Evolutionary conservation across 768 basidiomycete species (phyloP).

Genomic region (Kockovaella imperatae): DNA sequence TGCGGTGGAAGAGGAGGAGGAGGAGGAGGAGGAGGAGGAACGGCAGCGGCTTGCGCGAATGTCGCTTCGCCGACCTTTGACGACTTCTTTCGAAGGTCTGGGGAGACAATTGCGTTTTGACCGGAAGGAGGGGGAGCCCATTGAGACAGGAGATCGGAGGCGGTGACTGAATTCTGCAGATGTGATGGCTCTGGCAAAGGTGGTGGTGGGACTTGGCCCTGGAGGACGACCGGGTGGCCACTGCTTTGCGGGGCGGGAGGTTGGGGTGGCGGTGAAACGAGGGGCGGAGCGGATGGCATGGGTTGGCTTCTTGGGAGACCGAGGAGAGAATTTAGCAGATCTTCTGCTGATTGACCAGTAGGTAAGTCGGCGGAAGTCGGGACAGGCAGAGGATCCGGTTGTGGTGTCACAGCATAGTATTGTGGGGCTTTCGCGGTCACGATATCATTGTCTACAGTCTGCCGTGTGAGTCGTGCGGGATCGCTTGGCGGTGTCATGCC

Average conservation of each 20-base stretch:
- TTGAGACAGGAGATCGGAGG: neutral
- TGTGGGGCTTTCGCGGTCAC: too few species aligned
- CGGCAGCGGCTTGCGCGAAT: conserved; percentile 11
- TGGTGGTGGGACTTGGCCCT: neutral
- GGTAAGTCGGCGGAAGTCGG: neutral
- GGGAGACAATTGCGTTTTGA: neutral
- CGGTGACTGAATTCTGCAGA: too few species aligned
- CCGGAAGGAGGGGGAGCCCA: neutral
- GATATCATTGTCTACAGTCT: too few species aligned
- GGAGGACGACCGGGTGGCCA: too few species aligned
- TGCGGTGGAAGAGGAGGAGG: neutral
- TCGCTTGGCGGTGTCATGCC: too few species aligned
- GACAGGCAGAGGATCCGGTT: conserved; percentile 2
- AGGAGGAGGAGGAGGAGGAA: neutral
- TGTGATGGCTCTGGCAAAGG: too few species aligned
- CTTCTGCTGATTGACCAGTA: conserved; percentile 12
- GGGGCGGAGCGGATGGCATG: neutral
- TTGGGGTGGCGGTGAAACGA: neutral
- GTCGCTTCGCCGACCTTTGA: conserved; percentile 9
- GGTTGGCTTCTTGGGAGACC: too few species aligned
- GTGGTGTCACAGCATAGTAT: too few species aligned
- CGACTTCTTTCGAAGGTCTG: neutral
- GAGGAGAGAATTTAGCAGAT: conserved; percentile 28
- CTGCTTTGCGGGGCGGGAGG: neutral
- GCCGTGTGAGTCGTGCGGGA: too few species aligned